Base-by-base conservation (phyloP, 306 rosid genomes). In the Lathyrus sativus region DNA sequence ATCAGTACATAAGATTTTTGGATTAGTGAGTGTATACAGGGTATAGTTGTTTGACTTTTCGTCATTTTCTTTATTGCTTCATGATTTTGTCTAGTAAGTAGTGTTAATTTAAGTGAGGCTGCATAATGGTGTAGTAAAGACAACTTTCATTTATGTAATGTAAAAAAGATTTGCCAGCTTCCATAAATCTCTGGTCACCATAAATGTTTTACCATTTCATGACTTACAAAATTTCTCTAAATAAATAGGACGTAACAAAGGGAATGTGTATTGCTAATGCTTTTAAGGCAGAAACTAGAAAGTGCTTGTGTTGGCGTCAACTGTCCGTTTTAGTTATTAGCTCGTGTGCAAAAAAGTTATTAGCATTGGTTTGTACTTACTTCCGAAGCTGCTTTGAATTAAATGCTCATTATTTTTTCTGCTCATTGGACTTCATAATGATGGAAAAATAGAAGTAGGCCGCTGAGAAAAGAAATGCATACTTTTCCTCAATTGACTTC, bases 1-100 rank as follows among this genome's bases (percentile, higher is more conserved):
- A 73, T 59, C 79, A 80, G 88, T 82, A 85, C 87, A 83, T 82
- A 87, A 76, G 83, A 72, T 84, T 82, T 85, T 84, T 84, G 89
- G 80, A 76, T 73, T 79, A 81, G 87, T 68, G 78, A 86, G 82
- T 80, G 87, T 82, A 84, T 82, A 82, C 84, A 78, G 74, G 82
- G 81, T 82, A 80, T 85, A 84, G 89, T 87, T 71, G 81, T 72
- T 80, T 80, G 82, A 64, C 77, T 72, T 62, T 71, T 62, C 62
- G 62, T 76, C 75, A 60, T 72, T 76, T 80, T 17, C 45, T 54
- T 80, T 45, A 73, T 70, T 70, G 79, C 80, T 73, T 81, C 54
- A 41, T 73, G 80, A 70, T 78, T 72, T 68, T 55, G 70, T 66
- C 62, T 62, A 78, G 62, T 62, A 58, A 73, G 74, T 71, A 58